Base-by-base conservation (phyloP, 2,329 filamentous ascomycete species). In the Claviceps arundinis region DNA sequence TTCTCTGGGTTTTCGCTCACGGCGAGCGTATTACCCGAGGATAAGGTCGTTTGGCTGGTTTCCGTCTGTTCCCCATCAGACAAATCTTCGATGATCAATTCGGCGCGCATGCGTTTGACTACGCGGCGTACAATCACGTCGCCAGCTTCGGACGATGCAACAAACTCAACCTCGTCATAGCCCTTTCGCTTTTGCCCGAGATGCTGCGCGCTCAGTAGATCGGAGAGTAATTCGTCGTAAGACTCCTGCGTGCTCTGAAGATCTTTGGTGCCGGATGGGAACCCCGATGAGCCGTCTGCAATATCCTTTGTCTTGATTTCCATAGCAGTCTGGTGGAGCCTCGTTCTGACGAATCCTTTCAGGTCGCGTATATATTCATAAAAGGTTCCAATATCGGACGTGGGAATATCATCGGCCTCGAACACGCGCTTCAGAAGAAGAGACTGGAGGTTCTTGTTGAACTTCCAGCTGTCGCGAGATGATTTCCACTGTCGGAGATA, bases 371-470 rank as follows among this genome's bases (percentile, higher is more conserved):
- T 80, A 69, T 96, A 97, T 50, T 80, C 75, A 63, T 85, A 80
- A 43, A 96, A 80, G 22, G 81, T 74, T 47, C 78, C 70, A 54
- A 87, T 82, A 68, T 91, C 80, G 54, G 77, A 71, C 16, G 82
- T 70, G 0, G 89, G 87, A 44, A 96, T 78, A 56, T 79, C 77
- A 59, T 82, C 78, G 57, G 81, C 70, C 58, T 87, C 82, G 64
- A 94, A 87, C 46, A 86, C 70, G 71, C 94, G 82, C 66, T 93
- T 91, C 63, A 96, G 79, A 13, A 96, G 74, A 59, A 87, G 81
- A 51, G 84, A 87, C 68, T 96, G 90, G 63, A 89, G 82, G 60
- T 89, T 90, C 71, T 96, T 96, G 73, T 94, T 95, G 73, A 96
- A 97, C 68, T 95, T 96, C 91, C 91, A 97, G 59, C 74, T 74